Evolutionary conservation across 495 filamentous ascomycete genomes (phyloP).

Genomic region (Staphylotrichum longicolle): DNA sequence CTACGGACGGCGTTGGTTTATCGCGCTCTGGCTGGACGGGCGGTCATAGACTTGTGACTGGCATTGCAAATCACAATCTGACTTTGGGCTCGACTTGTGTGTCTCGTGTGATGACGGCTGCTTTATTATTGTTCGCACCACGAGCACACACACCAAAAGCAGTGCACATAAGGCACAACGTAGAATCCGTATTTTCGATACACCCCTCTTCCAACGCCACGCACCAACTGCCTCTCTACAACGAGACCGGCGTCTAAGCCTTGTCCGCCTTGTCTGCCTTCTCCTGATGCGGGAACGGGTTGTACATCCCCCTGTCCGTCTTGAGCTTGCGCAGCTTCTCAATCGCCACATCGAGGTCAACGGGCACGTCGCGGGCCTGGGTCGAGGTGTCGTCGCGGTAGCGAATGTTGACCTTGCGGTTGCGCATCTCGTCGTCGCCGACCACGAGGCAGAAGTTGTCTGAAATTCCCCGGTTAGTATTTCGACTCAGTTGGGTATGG

Average conservation of each 20-base stretch:
- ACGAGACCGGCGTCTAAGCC: too few species aligned
- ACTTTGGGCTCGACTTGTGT: too few species aligned
- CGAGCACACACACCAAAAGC: too few species aligned
- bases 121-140: too few species aligned
- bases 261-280: conserved; percentile 17
- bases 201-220: too few species aligned
- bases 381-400: conserved; percentile 83
- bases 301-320: conserved; percentile 46
- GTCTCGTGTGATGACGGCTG: too few species aligned
- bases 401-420: conserved; percentile 78
- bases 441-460: conserved; percentile 60
- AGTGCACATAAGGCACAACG: too few species aligned
- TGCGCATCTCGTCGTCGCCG: conserved; percentile 75
- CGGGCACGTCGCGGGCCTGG: conserved; percentile 65
- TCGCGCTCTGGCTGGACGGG: too few species aligned
- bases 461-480: conserved; percentile 13
- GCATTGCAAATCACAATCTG: too few species aligned
- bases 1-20: neutral
- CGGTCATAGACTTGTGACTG: too few species aligned
- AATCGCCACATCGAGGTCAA: conserved; percentile 74
- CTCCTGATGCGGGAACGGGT: conserved; percentile 36
- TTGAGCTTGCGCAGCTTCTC: conserved; percentile 67
- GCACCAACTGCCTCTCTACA: too few species aligned
- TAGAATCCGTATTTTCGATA: too few species aligned
- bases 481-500: conserved; percentile 34